Evolutionary conservation across 257 asterid genomes (phyloP), one percentile per base, ranked within the genome.

Genomic region (Solanum bulbocastanum): DNA sequence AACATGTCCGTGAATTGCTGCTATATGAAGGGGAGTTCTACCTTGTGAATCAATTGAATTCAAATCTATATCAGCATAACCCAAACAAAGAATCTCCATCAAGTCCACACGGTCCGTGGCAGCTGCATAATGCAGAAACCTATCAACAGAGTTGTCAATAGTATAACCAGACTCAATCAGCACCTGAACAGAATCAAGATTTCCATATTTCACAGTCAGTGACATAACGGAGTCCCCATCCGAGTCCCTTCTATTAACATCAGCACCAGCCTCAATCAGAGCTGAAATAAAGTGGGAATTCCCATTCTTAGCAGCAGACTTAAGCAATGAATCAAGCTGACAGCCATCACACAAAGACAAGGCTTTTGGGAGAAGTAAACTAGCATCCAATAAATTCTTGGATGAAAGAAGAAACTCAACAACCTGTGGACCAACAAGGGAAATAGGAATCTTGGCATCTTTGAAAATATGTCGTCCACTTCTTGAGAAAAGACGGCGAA

Each of bases 391-490:
- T 25, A 42, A 76, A 76, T 92, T 83, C 60, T 68, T 87, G 5
- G 88, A 88, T 1, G 92, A 90, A 46, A 93, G 89, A 46, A 96
- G 93, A 46, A 87, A 93, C 90, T 94, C 94, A 1, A 95, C 97
- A 7, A 90, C 95, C 3, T 92, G 78, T 1, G 92, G 90, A 2
- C 98, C 98, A 3, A 94, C 94, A 9, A 96, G 86, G 2, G 89
- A 90, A 82, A 96, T 87, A 0, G 94, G 94, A n/a, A 96, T 89
- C 8, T 87, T 46, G 27, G 96, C 96, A 27, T 96, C 98, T 84
- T 90, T 94, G 88, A 96, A 96, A 2, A 96, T 92, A 83, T 95
- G 96, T 0, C 89, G 92, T 13, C 98, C 97, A 0, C 93, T 94
- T 87, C 88, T 93, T 0, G 98, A 93, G 35, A 96, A 96, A 69